phyloP scores from a whole-genome alignment of 352 stramenopile species.

The Pythium phragmiticola region DNA sequence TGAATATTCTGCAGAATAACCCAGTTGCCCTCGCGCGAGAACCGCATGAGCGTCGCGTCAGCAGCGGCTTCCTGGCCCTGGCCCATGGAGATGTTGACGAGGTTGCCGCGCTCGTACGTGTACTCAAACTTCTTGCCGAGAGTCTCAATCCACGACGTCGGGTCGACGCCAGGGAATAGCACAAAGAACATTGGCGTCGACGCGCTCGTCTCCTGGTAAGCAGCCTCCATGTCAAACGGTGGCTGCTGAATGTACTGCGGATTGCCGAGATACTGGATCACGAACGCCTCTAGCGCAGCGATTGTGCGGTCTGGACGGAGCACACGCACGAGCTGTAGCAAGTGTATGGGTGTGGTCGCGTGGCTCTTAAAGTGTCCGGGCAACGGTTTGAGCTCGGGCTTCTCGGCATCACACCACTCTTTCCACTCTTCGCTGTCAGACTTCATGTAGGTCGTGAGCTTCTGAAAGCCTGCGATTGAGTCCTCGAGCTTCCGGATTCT shows the following conservation, averaged over 20 bases:
- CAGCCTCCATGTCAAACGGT: constrained; percentile 83
- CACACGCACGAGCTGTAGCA: constrained; percentile 80
- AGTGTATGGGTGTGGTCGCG: constrained; percentile 43
- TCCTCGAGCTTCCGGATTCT: constrained; percentile 90
- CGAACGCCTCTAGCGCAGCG: constrained; percentile 63
- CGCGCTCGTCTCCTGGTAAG: constrained; percentile 87
- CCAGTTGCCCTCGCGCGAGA: constrained; percentile 80
- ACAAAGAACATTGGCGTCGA: constrained; percentile 93
- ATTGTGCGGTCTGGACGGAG: constrained; percentile 85
- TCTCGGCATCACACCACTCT: constrained; percentile 92
- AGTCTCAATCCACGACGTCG: constrained; percentile 78
- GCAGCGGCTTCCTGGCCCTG: constrained; percentile 83
- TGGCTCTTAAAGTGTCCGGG: constrained; percentile 79
- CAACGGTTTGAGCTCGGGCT: constrained; percentile 87
- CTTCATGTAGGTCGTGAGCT: constrained; percentile 93
- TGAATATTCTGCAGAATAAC: constrained; percentile 92
- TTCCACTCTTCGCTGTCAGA: constrained; percentile 95
- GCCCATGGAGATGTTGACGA: constrained; percentile 89
- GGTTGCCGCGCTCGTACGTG: constrained; percentile 71
- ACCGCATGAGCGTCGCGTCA: constrained; percentile 66
- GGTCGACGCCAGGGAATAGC: constrained; percentile 90
- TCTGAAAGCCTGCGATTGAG: constrained; percentile 82
- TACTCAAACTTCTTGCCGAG: constrained; percentile 83
- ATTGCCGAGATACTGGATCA: constrained; percentile 50
- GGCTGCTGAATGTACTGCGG: constrained; percentile 76